Evolutionary conservation across 202 grass and related monocot genomes (phyloP).

Genomic region (Hordeum pubiflorum): DNA sequence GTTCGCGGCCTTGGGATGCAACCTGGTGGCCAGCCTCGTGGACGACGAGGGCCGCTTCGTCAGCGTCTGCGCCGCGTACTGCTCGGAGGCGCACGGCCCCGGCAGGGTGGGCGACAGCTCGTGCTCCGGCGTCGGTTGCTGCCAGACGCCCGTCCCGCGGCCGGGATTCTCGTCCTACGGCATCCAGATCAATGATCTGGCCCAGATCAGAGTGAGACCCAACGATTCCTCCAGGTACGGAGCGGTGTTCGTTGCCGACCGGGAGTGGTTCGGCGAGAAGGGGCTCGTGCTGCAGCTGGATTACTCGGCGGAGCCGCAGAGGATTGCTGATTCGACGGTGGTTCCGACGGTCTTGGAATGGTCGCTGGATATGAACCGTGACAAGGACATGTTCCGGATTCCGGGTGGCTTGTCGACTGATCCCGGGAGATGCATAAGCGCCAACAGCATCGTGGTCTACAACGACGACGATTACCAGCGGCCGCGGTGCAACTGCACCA

Average conservation of each 20-base stretch:
- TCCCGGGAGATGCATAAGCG: not conserved
- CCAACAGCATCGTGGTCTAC: not conserved
- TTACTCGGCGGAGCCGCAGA: not conserved
- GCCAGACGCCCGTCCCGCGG: not conserved
- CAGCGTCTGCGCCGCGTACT: not conserved
- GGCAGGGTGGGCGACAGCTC: not conserved
- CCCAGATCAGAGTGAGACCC: not conserved
- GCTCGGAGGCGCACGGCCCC: not conserved
- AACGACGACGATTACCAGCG: not conserved
- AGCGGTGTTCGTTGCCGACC: not conserved
- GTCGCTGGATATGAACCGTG: not conserved
- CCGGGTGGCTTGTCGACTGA: not conserved
- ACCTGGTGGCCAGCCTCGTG: not conserved
- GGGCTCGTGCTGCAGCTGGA: not conserved
- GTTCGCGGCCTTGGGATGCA: slow-evolving; percentile 19
- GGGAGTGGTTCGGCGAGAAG: not conserved
- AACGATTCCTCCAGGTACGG: not conserved
- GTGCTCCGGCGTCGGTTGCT: not conserved
- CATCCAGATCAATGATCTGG: not conserved
- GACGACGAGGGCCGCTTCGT: not conserved
- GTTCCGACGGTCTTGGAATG: not conserved
- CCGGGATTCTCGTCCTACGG: not conserved
- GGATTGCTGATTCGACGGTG: not conserved
- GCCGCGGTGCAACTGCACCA: not conserved
- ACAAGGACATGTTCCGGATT: not conserved